These are phyloP conservation scores for Durusdinium trenchii DNA, from an alignment of 73 alveolate genomes.

Conservation along the genomic window DNA sequence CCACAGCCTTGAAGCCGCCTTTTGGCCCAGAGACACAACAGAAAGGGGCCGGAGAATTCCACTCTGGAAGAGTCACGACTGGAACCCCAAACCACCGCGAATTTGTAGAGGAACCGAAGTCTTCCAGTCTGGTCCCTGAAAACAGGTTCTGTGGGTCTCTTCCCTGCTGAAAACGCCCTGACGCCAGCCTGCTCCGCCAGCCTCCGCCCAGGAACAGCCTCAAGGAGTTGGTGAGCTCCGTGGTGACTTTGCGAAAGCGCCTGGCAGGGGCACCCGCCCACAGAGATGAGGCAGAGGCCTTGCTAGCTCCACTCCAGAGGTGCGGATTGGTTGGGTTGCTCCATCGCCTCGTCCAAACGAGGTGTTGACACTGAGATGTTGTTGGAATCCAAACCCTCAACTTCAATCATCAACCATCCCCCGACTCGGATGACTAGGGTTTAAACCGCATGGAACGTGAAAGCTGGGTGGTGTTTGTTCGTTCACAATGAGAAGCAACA, in stretches of 20 bases:
- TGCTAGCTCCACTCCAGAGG: constrained; percentile 79
- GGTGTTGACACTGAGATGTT: background rate
- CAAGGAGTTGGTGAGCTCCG: constrained; percentile 57
- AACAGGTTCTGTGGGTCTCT: too few species aligned
- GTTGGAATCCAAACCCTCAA: too few species aligned
- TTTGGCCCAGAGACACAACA: too few species aligned
- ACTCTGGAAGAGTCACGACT: too few species aligned
- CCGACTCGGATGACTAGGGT: too few species aligned
- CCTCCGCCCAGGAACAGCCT: constrained; percentile 58
- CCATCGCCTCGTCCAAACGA: background rate
- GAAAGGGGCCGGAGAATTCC: too few species aligned
- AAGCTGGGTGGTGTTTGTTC: background rate
- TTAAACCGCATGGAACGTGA: background rate
- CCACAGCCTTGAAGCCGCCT: too few species aligned
- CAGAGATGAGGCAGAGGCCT: constrained; percentile 54
- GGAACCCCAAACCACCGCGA: too few species aligned
- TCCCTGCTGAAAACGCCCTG: too few species aligned
- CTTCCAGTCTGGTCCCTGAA: too few species aligned
- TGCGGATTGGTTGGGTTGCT: background rate
- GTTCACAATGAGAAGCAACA: background rate
- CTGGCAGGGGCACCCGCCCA: constrained; percentile 32
- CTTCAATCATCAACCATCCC: too few species aligned
- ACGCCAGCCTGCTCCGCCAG: background rate
- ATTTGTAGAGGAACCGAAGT: too few species aligned
- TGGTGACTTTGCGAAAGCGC: constrained; percentile 63